These are phyloP conservation scores for Candolleomyces aberdarensis DNA, from an alignment of 768 basidiomycete genomes.

Conservation along the genomic window DNA sequence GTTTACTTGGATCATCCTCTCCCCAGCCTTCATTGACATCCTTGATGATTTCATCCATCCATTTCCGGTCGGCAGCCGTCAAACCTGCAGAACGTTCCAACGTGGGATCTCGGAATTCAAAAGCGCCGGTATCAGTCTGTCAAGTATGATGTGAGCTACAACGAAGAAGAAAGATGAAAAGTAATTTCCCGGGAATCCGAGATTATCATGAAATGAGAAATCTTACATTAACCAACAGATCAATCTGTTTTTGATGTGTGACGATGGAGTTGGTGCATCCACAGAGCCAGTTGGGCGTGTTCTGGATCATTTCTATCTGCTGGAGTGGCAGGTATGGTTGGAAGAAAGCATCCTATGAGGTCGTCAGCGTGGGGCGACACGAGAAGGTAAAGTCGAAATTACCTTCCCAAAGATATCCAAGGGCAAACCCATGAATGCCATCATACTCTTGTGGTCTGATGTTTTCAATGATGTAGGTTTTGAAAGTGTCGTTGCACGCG, in stretches of 20 bases:
- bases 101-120: conserved; percentile 85
- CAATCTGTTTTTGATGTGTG: conserved; percentile 88
- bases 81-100: conserved; percentile 75
- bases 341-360: conserved; percentile 83
- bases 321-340: conserved; percentile 97
- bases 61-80: conserved; percentile 92
- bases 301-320: conserved; percentile 84
- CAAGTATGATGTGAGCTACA: conserved; percentile 1
- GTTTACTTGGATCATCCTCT: conserved; percentile 54
- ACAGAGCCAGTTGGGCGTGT: conserved; percentile 82
- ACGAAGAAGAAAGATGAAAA: neutral
- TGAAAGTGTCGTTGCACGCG: conserved; percentile 52
- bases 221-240: conserved; percentile 83
- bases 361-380: neutral
- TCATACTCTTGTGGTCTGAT: conserved; percentile 86
- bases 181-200: neutral
- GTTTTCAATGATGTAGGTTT: conserved; percentile 81
- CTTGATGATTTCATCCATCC: conserved; percentile 93
- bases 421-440: conserved; percentile 91
- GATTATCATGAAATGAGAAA: neutral
- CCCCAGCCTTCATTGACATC: conserved; percentile 85
- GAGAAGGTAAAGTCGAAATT: neutral
- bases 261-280: conserved; percentile 97
- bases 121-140: conserved; percentile 80
- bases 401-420: conserved; percentile 93